Evolutionary conservation across 2,329 filamentous ascomycete genomes (phyloP), one percentile per base, ranked within the genome.

Genomic region (Sclerotinia sclerotiorum): DNA sequence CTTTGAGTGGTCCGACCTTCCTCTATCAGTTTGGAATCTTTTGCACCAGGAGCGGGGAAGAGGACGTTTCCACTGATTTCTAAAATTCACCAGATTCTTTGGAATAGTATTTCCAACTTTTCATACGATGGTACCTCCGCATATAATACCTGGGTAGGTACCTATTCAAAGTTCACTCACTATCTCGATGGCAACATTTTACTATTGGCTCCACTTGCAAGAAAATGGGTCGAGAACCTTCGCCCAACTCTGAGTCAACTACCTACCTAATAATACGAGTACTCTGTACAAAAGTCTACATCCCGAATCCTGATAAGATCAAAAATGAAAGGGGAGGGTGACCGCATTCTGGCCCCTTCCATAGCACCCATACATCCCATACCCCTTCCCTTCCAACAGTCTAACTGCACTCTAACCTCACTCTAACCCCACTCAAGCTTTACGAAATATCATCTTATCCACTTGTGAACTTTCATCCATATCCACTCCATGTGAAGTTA

Each of bases 391-490:
- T 42, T 42, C 39, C 1, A 39, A 39, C 3, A 42, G 13, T 15
- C 39, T 42, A 42, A 42, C 39, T 15, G 15, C 39, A 15, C 11
- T 42, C 39, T 39, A 39, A 39, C 27, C 11, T 29, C 51, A 7
- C 13, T 10, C 27, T 21, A 17, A 15, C 32, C 32, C 32, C 55
- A 21, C 24, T 46, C 24, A 19, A 61, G 27, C 42, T 61, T 48
- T 27, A 17, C 27, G n/a, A 32, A 61, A n/a, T 49, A 15, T 48
- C n/a, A 27, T 49, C 58, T 55, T 27, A 13, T 48, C 58, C 58
- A 62, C 58, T 62, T 51, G 48, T 51, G 29, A 62, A 61, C 29
- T 49, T 62, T 51, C 58, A 62, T 62, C 27, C 44, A 62, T 35
- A 35, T 49, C 58, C 58, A 61, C 44, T 61, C 27, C 27, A 48